Conservation (phyloP, 2,329 filamentous ascomycete species). For the Aureobasidium sp. region DNA sequence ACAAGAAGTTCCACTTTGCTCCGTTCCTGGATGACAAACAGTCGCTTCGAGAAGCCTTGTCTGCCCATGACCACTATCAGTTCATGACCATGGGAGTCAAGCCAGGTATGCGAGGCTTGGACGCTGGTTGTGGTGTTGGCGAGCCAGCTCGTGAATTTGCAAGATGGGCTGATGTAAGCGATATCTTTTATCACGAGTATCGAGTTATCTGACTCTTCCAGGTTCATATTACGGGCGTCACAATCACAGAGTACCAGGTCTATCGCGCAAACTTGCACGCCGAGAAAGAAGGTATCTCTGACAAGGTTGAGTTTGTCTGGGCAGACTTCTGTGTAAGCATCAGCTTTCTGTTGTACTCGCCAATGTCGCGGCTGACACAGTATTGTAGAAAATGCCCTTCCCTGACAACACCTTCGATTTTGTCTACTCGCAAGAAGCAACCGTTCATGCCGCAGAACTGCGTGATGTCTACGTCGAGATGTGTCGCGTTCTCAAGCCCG, state of each 20-base stretch:
- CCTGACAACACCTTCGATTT: conserved; percentile 86
- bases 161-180: conserved; percentile 70
- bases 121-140: conserved; percentile 94
- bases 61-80: conserved; percentile 95
- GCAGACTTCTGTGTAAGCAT: neutral
- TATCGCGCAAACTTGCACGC: conserved; percentile 81
- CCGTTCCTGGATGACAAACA: conserved; percentile 79
- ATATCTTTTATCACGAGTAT: too few species aligned
- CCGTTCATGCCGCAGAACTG: conserved; percentile 82
- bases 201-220: too few species aligned
- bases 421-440: conserved; percentile 95
- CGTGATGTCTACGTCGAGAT: conserved; percentile 92
- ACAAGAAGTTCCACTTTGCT: conserved; percentile 94
- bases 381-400: conserved; percentile 76
- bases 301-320: conserved; percentile 75
- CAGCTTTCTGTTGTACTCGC: neutral
- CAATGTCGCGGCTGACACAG: neutral
- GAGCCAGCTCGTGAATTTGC: conserved; percentile 91
- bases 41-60: conserved; percentile 78
- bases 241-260: conserved; percentile 99
- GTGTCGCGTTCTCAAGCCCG: conserved; percentile 92
- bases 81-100: conserved; percentile 79
- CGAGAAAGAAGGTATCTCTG: conserved; percentile 64
- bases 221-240: conserved; percentile 73
- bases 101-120: conserved; percentile 79